A percentile compares a stretch with the other conserved stretches of the same genome.
Conservation (phyloP, 768 basidiomycete genomes). For the Leccinum barrowsii region DNA sequence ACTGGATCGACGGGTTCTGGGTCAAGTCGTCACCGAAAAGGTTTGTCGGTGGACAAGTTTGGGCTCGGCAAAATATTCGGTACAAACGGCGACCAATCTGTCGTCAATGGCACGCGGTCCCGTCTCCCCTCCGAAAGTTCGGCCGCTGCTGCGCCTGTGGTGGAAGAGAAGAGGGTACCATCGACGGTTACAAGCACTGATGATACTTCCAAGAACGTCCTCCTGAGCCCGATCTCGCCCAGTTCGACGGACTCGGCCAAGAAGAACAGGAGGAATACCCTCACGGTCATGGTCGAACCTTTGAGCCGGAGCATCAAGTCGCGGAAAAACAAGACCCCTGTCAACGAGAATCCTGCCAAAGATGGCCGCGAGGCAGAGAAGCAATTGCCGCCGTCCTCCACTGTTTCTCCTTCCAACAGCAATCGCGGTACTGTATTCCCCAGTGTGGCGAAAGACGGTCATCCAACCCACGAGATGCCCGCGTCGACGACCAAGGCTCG, state of each 20-base stretch:
- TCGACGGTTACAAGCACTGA: slow-evolving; percentile 3
- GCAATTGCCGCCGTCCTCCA: slow-evolving; percentile 31
- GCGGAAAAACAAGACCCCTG: slow-evolving; percentile 33
- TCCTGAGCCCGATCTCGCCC: slow-evolving; percentile 36
- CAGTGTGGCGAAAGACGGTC: slow-evolving; percentile 25
- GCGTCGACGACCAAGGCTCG: slow-evolving; percentile 85
- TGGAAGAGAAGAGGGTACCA: slow-evolving; percentile 18
- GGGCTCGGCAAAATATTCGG: slow-evolving; percentile 75
- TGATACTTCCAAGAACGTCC: slow-evolving; percentile 26
- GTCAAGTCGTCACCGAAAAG: slow-evolving; percentile 57
- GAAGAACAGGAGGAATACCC: slow-evolving; percentile 72
- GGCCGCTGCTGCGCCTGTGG: slow-evolving; percentile 17
- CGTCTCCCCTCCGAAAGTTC: slow-evolving; percentile 44
- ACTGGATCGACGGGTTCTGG: slow-evolving; percentile 37
- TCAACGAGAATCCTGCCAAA: slow-evolving; percentile 39
- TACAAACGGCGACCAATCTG: slow-evolving; percentile 33
- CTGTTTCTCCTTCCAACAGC: slow-evolving; percentile 27
- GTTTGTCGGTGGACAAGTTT: slow-evolving; percentile 76
- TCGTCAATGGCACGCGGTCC: slow-evolving; percentile 33
- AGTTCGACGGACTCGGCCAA: slow-evolving; percentile 38
- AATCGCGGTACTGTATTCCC: slow-evolving; percentile 25
- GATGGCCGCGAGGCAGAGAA: slow-evolving; percentile 38
- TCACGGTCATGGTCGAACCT: slow-evolving; percentile 85
- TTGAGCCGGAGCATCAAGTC: slow-evolving; percentile 48
- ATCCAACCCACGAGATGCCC: slow-evolving; percentile 40